Percentiles rank a stretch among this genome's conserved stretches.
These are phyloP conservation scores for Coccomyxa sp. DNA, from an alignment of 139 green algal genomes.

Conservation along the genomic window DNA sequence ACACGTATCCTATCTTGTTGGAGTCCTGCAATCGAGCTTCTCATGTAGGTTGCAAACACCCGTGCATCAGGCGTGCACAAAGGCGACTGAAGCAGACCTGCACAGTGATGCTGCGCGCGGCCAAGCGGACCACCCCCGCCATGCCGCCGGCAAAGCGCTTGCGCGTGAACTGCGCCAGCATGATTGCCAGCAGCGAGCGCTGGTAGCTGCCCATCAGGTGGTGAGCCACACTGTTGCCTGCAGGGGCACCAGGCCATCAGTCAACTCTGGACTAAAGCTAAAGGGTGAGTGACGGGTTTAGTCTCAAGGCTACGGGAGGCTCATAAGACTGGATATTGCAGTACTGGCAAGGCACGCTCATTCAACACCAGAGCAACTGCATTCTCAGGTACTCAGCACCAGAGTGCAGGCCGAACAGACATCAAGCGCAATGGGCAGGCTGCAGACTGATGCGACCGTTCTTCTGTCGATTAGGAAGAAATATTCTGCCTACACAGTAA, in stretches of 20 bases:
- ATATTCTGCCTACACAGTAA: not conserved
- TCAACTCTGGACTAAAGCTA: not conserved
- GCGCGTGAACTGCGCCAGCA: slow-evolving; percentile 19
- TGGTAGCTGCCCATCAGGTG: slow-evolving; percentile 20
- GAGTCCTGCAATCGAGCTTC: too few relatives aligned
- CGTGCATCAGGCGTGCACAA: not conserved
- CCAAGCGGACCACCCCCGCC: not conserved
- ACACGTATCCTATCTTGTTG: not conserved
- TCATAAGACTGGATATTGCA: not conserved
- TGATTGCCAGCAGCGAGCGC: slow-evolving; percentile 13
- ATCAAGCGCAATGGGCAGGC: too few relatives aligned
- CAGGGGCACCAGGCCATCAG: not conserved
- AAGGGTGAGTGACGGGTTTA: not conserved
- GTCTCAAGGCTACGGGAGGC: not conserved
- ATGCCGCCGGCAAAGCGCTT: slow-evolving; percentile 19
- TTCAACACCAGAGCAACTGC: too few relatives aligned
- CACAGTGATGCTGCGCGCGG: too few relatives aligned
- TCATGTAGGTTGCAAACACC: not conserved
- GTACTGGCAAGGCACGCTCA: not conserved
- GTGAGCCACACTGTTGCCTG: slow-evolving; percentile 7
- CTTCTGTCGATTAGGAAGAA: too few relatives aligned
- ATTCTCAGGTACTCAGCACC: too few relatives aligned
- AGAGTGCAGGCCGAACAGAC: too few relatives aligned
- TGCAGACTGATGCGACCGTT: too few relatives aligned
- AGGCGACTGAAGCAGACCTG: not conserved